Evolutionary conservation across 2,329 filamentous ascomycete genomes (phyloP).

Genomic region (Ploettnerulaceae sp.): DNA sequence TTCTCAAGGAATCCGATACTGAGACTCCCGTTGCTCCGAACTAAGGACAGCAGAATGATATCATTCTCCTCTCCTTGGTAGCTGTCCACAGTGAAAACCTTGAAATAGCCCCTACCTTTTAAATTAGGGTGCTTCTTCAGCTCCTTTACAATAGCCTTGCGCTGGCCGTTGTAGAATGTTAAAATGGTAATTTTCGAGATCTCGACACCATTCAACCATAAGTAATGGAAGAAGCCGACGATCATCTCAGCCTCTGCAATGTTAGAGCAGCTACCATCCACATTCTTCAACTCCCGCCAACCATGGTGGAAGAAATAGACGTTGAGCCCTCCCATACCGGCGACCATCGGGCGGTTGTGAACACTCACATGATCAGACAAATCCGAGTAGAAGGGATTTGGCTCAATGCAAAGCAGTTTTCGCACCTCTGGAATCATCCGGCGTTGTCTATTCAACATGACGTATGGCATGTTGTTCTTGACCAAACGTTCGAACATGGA

Average conservation of each 20-base stretch:
- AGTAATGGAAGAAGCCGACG: constrained; percentile 64
- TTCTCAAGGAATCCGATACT: constrained; percentile 71
- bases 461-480: constrained; percentile 50
- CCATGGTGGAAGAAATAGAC: constrained; percentile 60
- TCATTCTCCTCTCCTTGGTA: constrained; percentile 93
- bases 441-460: constrained; percentile 53
- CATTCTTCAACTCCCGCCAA: constrained; percentile 60
- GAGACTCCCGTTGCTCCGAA: constrained; percentile 57
- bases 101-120: constrained; percentile 33
- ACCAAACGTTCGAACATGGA: constrained; percentile 67
- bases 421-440: constrained; percentile 68
- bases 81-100: constrained; percentile 77
- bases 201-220: constrained; percentile 61
- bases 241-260: constrained; percentile 71
- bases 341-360: constrained; percentile 46
- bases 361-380: constrained; percentile 55
- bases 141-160: constrained; percentile 54
- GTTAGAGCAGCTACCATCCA: constrained; percentile 64
- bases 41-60: constrained; percentile 73
- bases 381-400: constrained; percentile 53
- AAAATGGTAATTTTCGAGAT: constrained; percentile 67
- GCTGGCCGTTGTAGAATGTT: constrained; percentile 85
- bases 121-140: constrained; percentile 42
- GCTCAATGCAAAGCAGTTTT: constrained; percentile 42
- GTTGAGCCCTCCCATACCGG: constrained; percentile 57